A percentile compares a stretch with the other conserved stretches of the same genome.
Evolutionary conservation across 768 basidiomycete genomes (phyloP).

Genomic region (Mrakia blollopis): DNA sequence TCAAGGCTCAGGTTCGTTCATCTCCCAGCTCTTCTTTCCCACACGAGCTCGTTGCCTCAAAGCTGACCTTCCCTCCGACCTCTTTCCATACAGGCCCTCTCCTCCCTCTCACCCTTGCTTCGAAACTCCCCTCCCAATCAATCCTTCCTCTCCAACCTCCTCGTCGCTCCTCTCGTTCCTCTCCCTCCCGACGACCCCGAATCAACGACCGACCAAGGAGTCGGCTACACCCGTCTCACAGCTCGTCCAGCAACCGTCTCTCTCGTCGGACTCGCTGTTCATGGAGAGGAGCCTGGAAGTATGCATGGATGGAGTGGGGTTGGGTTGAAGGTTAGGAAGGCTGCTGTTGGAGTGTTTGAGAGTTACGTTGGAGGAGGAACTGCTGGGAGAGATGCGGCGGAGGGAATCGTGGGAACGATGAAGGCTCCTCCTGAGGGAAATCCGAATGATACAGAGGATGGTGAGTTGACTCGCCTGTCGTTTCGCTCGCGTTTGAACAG

Average conservation of each 20-base stretch:
- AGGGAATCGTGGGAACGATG: constrained; percentile 23
- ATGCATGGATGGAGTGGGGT: constrained; percentile 11
- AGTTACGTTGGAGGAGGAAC: constrained; percentile 18
- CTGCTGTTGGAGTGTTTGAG: constrained; percentile 21
- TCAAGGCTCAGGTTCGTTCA: constrained; percentile 66
- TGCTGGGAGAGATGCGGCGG: not conserved
- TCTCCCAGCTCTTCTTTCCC: constrained; percentile 59
- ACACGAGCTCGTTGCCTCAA: constrained; percentile 42
- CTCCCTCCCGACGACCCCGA: constrained; percentile 64
- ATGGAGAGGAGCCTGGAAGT: constrained; percentile 24
- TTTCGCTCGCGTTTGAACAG: constrained; percentile 25
- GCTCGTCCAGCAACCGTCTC: constrained; percentile 16
- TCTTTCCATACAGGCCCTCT: constrained; percentile 47
- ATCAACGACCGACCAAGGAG: constrained; percentile 18
- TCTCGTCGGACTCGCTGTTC: constrained; percentile 25
- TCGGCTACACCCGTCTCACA: constrained; percentile 31
- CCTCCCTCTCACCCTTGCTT: constrained; percentile 59
- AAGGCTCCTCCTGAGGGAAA: constrained; percentile 15
- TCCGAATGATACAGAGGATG: constrained; percentile 21
- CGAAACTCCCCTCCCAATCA: constrained; percentile 61
- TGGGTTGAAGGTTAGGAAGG: constrained; percentile 22
- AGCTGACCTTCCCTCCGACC: not conserved
- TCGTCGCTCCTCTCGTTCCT: constrained; percentile 60
- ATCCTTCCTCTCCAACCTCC: constrained; percentile 70
- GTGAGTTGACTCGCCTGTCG: constrained; percentile 5